A percentile compares a stretch with the other conserved stretches of the same genome.
These are phyloP conservation scores for Cyberlindnera meyerae DNA, from an alignment of 805 yeast species.

Conservation along the genomic window DNA sequence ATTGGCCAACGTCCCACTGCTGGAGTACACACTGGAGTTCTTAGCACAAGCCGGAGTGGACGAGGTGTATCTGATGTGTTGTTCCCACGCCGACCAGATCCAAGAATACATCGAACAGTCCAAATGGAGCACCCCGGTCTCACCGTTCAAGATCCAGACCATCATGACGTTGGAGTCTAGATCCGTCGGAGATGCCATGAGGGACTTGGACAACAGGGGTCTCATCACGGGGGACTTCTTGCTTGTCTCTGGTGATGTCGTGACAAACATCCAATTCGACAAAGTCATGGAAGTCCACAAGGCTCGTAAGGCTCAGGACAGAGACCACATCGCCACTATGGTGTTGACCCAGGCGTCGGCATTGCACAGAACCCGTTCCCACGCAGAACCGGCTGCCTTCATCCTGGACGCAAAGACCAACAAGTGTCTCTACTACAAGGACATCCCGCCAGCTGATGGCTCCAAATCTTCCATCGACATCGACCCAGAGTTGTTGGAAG, in stretches of 20 bases:
- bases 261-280: conserved; percentile 82
- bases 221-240: conserved; percentile 86
- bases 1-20: conserved; percentile 85
- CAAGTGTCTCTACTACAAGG: conserved; percentile 82
- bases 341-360: conserved; percentile 83
- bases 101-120: conserved; percentile 72
- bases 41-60: conserved; percentile 85
- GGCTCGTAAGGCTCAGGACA: conserved; percentile 65
- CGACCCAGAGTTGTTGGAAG: conserved; percentile 79
- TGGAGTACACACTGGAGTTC: conserved; percentile 93
- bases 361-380: conserved; percentile 77
- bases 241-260: conserved; percentile 89
- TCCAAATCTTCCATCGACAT: conserved; percentile 50
- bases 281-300: conserved; percentile 71
- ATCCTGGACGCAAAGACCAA: conserved; percentile 68
- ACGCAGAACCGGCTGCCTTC: conserved; percentile 78
- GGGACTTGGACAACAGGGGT: conserved; percentile 90
- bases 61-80: conserved; percentile 87
- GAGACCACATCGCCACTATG: conserved; percentile 93
- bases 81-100: conserved; percentile 85
- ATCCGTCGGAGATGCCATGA: conserved; percentile 96
- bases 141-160: conserved; percentile 79
- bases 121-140: conserved; percentile 61
- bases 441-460: conserved; percentile 49
- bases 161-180: conserved; percentile 80